Conservation (phyloP, 208 protist genomes). For the Crithidia acanthocephali region DNA sequence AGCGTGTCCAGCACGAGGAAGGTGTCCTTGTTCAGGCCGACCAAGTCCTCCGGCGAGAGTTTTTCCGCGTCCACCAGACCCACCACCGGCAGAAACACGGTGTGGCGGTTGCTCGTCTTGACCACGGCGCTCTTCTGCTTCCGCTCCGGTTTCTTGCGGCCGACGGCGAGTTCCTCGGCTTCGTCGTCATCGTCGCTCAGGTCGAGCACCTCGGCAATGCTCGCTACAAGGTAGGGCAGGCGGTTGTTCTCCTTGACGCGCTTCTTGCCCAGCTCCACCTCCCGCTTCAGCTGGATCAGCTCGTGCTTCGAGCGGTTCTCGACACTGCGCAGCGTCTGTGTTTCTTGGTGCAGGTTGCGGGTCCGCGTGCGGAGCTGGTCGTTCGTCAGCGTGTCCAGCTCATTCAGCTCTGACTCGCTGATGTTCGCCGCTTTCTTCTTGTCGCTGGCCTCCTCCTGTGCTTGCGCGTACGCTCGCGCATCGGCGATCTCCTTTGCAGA, state of each 20-base stretch:
- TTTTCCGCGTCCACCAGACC: slow-evolving; percentile 98
- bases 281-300: slow-evolving; percentile 52
- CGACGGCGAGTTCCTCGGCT: slow-evolving; percentile 74
- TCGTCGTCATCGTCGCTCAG: slow-evolving; percentile 81
- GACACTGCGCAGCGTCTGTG: slow-evolving; percentile 63
- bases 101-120: slow-evolving; percentile 99
- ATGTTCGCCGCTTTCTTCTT: slow-evolving; percentile 34
- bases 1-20: slow-evolving; percentile 99
- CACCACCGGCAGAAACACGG: slow-evolving; percentile 99
- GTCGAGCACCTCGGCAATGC: slow-evolving; percentile 87
- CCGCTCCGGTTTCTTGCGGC: slow-evolving; percentile 56
- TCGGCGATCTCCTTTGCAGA: slow-evolving; percentile 35
- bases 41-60: slow-evolving; percentile 98
- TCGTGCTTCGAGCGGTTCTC: slow-evolving; percentile 64
- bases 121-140: slow-evolving; percentile 98
- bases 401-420: slow-evolving; percentile 62
- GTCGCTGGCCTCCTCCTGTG: slow-evolving; percentile 31
- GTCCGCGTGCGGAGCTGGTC: slow-evolving; percentile 69
- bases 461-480: slow-evolving; percentile 33
- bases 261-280: slow-evolving; percentile 70
- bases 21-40: slow-evolving; percentile 99
- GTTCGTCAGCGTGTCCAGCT: slow-evolving; percentile 78
- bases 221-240: slow-evolving; percentile 89
- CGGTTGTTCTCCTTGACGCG: slow-evolving; percentile 87
- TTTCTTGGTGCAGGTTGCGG: slow-evolving; percentile 69